These are phyloP conservation scores for Dactylorhiza incarnata DNA, from an alignment of 106 monocot genomes.

Conservation along the genomic window DNA sequence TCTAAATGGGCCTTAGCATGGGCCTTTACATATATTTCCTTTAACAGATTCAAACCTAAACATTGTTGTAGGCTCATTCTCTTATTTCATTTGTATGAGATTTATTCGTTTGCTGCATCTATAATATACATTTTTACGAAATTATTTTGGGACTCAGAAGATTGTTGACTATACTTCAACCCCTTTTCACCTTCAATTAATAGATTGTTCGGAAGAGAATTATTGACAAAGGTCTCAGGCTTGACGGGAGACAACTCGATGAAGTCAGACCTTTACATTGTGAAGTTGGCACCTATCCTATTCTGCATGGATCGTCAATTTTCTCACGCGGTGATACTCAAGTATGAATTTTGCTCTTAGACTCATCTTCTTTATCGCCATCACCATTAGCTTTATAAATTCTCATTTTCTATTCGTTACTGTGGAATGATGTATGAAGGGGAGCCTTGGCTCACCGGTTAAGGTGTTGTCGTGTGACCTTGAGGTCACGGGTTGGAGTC, in stretches of 20 bases:
- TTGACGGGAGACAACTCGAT: constrained; percentile 90
- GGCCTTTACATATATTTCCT: too few species aligned
- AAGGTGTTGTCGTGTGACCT: too few species aligned
- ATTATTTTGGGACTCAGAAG: not conserved
- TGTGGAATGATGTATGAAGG: too few species aligned
- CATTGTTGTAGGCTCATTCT: not conserved
- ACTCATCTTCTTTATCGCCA: not conserved
- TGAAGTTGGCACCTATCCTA: constrained; percentile 68
- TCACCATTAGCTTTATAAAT: too few species aligned
- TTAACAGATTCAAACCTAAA: constrained; percentile 4
- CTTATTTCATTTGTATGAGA: not conserved
- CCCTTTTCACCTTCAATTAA: not conserved
- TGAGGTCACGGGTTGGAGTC: too few species aligned
- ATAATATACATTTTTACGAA: not conserved
- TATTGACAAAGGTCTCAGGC: constrained; percentile 81
- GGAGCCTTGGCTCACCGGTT: too few species aligned
- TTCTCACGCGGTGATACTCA: constrained; percentile 96
- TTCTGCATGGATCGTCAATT: constrained; percentile 87
- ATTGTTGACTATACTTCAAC: not conserved
- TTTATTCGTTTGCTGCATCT: not conserved
- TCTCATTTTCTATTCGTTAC: too few species aligned
- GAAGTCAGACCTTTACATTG: constrained; percentile 91
- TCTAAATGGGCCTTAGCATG: too few species aligned
- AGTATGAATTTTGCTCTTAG: constrained; percentile 20
- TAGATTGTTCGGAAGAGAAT: constrained; percentile 85